Percentiles rank a stretch among this genome's conserved stretches.
Evolutionary conservation across 2,329 filamentous ascomycete species (phyloP).

Genomic region (Nigrograna mackinnonii): DNA sequence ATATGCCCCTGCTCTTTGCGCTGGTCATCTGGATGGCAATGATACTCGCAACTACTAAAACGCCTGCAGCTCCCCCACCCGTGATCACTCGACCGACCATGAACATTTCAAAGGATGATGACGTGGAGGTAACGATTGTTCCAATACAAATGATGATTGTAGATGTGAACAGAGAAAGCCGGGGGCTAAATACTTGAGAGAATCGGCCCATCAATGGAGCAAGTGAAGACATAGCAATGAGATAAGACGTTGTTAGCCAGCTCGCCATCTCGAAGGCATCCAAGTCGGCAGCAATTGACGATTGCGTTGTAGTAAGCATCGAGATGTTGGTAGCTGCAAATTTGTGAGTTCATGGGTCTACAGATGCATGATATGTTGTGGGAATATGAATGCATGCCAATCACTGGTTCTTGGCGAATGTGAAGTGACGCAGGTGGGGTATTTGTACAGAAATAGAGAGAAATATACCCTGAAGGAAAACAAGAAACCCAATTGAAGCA

Average conservation of each 20-base stretch:
- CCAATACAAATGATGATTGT: slow-evolving; percentile 64
- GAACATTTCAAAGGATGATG: slow-evolving; percentile 64
- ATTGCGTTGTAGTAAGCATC: slow-evolving; percentile 80
- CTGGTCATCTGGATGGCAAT: slow-evolving; percentile 75
- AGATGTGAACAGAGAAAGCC: slow-evolving; percentile 66
- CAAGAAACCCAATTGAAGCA: slow-evolving; percentile 58
- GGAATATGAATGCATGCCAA: no score
- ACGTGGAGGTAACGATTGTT: slow-evolving; percentile 65
- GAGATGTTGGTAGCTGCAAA: slow-evolving; percentile 69
- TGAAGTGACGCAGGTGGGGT: no score
- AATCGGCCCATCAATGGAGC: slow-evolving; percentile 74
- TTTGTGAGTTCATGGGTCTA: slow-evolving; percentile 27
- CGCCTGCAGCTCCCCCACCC: slow-evolving; percentile 71
- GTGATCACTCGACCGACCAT: slow-evolving; percentile 69
- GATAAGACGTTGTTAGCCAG: slow-evolving; percentile 81
- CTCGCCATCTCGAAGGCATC: slow-evolving; percentile 72
- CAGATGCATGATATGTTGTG: no score
- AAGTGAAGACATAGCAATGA: slow-evolving; percentile 58
- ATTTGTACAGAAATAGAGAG: slow-evolving; percentile 3
- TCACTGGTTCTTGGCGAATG: no score
- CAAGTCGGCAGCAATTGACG: slow-evolving; percentile 73
- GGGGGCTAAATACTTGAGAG: slow-evolving; percentile 72
- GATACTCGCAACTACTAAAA: slow-evolving; percentile 75
- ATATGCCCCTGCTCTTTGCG: slow-evolving; percentile 69
- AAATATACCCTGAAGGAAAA: slow-evolving; percentile 62